These are phyloP conservation scores for Sabuloglossum arenarium DNA, from an alignment of 495 filamentous ascomycete species.

Conservation along the genomic window DNA sequence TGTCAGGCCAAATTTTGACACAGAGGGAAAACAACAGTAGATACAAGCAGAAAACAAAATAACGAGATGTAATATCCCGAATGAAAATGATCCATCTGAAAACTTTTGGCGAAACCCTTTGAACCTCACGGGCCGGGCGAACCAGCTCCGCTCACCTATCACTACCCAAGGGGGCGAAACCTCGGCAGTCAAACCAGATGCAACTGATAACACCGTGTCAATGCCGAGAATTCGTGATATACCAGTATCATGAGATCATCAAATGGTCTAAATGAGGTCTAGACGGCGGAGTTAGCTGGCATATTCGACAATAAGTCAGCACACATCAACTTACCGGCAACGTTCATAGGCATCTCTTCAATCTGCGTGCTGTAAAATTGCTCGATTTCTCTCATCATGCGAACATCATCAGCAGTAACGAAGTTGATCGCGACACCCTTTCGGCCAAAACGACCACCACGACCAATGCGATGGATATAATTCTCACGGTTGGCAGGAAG, in stretches of 20 bases:
- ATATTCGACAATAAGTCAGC: background rate
- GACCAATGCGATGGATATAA: slow-evolving; percentile 96
- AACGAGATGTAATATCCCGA: background rate
- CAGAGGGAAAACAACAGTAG: background rate
- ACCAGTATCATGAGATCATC: background rate
- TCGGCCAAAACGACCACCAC: slow-evolving; percentile 84
- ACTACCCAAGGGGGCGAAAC: background rate
- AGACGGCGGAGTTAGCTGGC: background rate
- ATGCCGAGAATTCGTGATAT: background rate
- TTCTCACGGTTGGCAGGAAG: slow-evolving; percentile 97
- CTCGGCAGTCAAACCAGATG: background rate
- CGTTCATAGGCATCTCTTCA: slow-evolving; percentile 11
- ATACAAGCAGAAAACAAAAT: background rate
- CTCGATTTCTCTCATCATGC: slow-evolving; percentile 95
- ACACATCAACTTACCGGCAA: slow-evolving; percentile 1
- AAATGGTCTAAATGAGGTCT: background rate
- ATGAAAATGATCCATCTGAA: background rate
- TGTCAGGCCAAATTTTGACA: background rate
- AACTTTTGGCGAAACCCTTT: background rate
- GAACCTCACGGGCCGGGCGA: background rate
- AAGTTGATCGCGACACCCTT: slow-evolving; percentile 99
- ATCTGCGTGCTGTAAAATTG: slow-evolving; percentile 17
- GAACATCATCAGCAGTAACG: slow-evolving; percentile 90
- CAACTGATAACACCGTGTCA: background rate
- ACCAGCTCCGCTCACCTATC: background rate